Evolutionary conservation across 2,329 filamentous ascomycete genomes (phyloP).

Genomic region (Cordyceps farinosa): DNA sequence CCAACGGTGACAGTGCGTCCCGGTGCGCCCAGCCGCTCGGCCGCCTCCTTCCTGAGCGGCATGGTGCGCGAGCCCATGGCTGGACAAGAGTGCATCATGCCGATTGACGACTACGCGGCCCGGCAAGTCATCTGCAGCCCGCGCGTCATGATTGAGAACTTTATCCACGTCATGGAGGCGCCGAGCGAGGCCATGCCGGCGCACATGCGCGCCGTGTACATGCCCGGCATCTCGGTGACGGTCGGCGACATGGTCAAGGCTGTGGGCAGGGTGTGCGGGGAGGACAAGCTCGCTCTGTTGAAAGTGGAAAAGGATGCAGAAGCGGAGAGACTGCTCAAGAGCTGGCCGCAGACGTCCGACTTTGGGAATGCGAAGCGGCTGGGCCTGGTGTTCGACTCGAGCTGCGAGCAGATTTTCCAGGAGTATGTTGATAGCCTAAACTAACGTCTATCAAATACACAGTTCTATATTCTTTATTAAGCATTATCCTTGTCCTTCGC

Average conservation of each 20-base stretch:
- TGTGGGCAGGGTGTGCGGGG: not conserved
- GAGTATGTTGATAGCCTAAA: not conserved
- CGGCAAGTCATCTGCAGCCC: not conserved
- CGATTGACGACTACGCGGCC: not conserved
- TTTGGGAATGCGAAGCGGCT: not conserved
- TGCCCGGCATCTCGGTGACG: not conserved
- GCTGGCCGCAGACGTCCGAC: not conserved
- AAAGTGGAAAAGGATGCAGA: not conserved
- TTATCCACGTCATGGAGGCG: not conserved
- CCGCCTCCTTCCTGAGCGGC: conserved; percentile 57
- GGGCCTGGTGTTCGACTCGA: not conserved
- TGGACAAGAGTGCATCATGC: not conserved
- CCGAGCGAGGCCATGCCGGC: not conserved
- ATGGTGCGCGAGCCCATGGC: conserved; percentile 52
- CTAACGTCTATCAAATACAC: not conserved
- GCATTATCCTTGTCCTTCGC: too few species aligned
- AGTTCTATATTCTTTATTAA: too few species aligned
- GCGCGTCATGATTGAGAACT: not conserved
- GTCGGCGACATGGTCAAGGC: not conserved
- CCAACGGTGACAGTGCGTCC: conserved; percentile 60
- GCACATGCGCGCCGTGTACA: not conserved
- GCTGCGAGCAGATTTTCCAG: not conserved
- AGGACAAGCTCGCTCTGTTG: not conserved
- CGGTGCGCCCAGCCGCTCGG: conserved; percentile 57
- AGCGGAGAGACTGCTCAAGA: not conserved